Percentiles rank a stretch among this genome's conserved stretches.
Evolutionary conservation across 2,329 filamentous ascomycete genomes (phyloP).

Genomic region (Beauveria scarabaeidicola): DNA sequence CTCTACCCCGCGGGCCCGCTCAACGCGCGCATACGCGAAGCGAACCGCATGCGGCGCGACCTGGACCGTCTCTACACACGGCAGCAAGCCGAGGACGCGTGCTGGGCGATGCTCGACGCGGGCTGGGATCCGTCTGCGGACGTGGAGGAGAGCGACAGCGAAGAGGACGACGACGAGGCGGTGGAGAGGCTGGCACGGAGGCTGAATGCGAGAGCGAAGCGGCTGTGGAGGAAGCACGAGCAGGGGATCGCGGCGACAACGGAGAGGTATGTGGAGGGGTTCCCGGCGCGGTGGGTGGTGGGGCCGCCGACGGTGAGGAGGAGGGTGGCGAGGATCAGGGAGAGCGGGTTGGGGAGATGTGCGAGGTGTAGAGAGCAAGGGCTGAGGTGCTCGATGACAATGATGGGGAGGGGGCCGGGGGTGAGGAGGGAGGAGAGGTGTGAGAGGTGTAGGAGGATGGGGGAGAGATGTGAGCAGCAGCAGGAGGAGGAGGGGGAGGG

Average conservation of each 20-base stretch:
- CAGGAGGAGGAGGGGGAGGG: not conserved
- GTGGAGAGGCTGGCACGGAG: not conserved
- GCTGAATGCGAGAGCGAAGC: conserved; percentile 14
- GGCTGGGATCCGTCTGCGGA: not conserved
- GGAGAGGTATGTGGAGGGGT: conserved; percentile 22
- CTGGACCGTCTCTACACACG: not conserved
- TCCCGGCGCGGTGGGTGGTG: conserved; percentile 16
- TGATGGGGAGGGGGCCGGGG: not conserved
- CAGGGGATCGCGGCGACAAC: conserved; percentile 5
- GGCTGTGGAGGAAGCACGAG: conserved; percentile 10
- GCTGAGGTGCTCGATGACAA: conserved; percentile 19
- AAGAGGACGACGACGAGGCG: not conserved
- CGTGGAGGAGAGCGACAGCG: not conserved
- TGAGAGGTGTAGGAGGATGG: not conserved
- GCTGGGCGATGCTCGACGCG: not conserved
- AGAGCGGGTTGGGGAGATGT: conserved; percentile 14
- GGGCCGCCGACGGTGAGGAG: conserved; percentile 14
- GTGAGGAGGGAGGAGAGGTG: not conserved
- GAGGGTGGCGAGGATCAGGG: not conserved
- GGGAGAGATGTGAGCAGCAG: not conserved
- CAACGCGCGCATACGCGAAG: not conserved
- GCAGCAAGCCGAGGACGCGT: not conserved
- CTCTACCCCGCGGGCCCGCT: not conserved
- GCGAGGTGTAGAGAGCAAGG: conserved; percentile 18
- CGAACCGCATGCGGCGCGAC: not conserved